phyloP scores from a whole-genome alignment of 495 filamentous ascomycete genomes.

The Letharia lupina region DNA sequence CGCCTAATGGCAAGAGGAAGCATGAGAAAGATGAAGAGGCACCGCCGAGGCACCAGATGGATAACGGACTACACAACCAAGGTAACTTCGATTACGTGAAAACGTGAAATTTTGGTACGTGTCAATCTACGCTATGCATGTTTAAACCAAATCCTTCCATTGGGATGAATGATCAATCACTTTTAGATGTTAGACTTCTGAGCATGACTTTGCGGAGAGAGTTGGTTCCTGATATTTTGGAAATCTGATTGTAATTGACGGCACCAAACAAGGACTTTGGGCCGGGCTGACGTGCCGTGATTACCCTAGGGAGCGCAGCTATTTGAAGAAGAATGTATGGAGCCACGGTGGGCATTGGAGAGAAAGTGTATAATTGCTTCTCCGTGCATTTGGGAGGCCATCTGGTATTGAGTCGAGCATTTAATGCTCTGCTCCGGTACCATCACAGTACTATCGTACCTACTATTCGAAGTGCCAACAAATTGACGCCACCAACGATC shows the following conservation, averaged over 20 bases:
- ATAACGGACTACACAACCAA: slow-evolving; percentile 53
- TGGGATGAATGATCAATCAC: slow-evolving; percentile 4
- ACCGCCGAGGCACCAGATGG: slow-evolving; percentile 46
- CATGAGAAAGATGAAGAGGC: slow-evolving; percentile 29
- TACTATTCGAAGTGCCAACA: no score
- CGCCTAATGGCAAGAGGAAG: slow-evolving; percentile 7
- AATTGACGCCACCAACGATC: not conserved
- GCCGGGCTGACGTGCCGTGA: not conserved
- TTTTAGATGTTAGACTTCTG: slow-evolving; percentile 16
- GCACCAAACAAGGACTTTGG: not conserved
- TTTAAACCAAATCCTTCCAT: not conserved
- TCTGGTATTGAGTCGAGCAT: not conserved
- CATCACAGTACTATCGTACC: not conserved
- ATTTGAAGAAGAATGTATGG: not conserved
- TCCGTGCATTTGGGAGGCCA: not conserved
- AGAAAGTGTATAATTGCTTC: not conserved
- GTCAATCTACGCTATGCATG: not conserved
- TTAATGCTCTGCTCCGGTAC: not conserved
- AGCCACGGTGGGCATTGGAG: not conserved
- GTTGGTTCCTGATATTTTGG: slow-evolving; percentile 3
- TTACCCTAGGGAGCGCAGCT: not conserved
- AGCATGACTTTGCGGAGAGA: slow-evolving; percentile 1
- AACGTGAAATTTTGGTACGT: not conserved
- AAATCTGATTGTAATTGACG: not conserved
- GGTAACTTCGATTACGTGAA: slow-evolving; percentile 38